phyloP scores from a whole-genome alignment of 2,329 filamentous ascomycete species.

The Aspergillus unguis region DNA sequence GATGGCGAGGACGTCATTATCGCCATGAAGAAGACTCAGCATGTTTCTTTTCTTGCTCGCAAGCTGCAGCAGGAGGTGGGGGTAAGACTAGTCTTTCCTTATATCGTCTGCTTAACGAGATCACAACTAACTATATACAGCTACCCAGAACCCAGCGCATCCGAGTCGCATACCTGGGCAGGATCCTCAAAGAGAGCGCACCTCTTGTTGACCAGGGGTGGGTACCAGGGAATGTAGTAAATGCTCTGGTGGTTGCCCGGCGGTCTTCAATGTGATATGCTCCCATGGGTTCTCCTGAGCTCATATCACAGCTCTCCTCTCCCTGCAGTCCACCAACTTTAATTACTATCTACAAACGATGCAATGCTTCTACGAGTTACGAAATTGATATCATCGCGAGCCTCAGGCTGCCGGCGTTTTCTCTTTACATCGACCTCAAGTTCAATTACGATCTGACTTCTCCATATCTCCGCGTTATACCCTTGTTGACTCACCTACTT shows the following conservation, averaged over 20 bases:
- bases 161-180: slow-evolving; percentile 76
- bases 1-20: slow-evolving; percentile 62
- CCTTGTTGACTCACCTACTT: background rate
- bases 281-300: too few relatives aligned
- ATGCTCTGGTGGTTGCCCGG: slow-evolving; percentile 62
- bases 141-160: slow-evolving; percentile 59
- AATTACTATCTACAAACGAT: background rate
- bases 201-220: slow-evolving; percentile 69
- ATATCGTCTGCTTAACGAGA: background rate
- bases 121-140: slow-evolving; percentile 38
- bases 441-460: slow-evolving; percentile 7
- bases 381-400: background rate
- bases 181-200: slow-evolving; percentile 66
- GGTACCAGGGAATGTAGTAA: slow-evolving; percentile 71
- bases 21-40: slow-evolving; percentile 57
- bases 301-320: too few relatives aligned
- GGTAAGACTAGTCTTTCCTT: slow-evolving; percentile 47
- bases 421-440: slow-evolving; percentile 21
- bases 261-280: slow-evolving; percentile 5
- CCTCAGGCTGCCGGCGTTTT: slow-evolving; percentile 2
- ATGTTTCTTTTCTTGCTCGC: slow-evolving; percentile 60
- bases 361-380: slow-evolving; percentile 1
- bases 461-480: background rate
- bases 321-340: background rate
- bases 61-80: slow-evolving; percentile 62